Evolutionary conservation across 257 asterid genomes (phyloP).

Genomic region (Rehmannia glutinosa): DNA sequence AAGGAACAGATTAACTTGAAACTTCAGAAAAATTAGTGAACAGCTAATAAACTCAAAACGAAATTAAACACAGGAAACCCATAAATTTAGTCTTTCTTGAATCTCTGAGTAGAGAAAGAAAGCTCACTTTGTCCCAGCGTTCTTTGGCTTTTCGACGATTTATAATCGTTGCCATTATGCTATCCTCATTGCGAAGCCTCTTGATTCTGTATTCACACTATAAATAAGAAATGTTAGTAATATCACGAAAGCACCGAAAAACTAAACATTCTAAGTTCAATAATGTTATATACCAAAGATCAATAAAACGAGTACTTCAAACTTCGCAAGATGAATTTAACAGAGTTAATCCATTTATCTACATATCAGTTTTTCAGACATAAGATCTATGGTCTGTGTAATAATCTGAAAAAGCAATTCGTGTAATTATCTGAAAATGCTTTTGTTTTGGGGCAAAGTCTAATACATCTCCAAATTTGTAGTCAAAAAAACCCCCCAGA

Average conservation of each 20-base stretch:
- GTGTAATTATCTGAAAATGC: neutral
- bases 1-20: slow-evolving; percentile 4
- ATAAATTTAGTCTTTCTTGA: neutral
- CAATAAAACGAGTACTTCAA: neutral
- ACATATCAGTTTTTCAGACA: neutral
- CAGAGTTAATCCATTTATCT: neutral
- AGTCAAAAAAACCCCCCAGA: neutral
- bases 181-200: slow-evolving; percentile 80
- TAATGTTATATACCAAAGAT: neutral
- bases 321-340: neutral
- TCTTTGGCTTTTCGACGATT: slow-evolving; percentile 76
- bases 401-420: neutral
- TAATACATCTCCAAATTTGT: too few species aligned
- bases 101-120: slow-evolving; percentile 5
- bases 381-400: neutral
- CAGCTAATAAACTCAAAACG: slow-evolving; percentile 1
- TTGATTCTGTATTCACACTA: slow-evolving; percentile 87
- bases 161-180: slow-evolving; percentile 56
- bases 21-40: neutral
- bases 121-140: slow-evolving; percentile 79
- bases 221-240: slow-evolving; percentile 15
- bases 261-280: neutral
- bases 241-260: slow-evolving; percentile 13
- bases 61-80: slow-evolving; percentile 7
- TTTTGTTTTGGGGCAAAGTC: neutral